Conservation (phyloP, 2,329 filamentous ascomycete genomes). For the Diaporthe humulicola region DNA sequence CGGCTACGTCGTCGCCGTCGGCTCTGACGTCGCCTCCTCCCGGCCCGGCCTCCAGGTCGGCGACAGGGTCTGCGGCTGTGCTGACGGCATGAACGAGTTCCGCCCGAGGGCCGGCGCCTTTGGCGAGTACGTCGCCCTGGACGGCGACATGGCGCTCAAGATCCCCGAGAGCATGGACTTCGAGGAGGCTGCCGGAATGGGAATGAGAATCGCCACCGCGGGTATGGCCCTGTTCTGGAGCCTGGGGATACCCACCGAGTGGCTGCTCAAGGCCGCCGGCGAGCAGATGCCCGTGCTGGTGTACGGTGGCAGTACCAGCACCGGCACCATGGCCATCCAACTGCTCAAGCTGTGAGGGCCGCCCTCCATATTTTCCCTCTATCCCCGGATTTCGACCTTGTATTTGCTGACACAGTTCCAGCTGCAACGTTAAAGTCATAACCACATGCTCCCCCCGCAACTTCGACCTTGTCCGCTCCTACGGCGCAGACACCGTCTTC, state of each 20-base stretch:
- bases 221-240: constrained; percentile 25
- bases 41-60: constrained; percentile 28
- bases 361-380: background rate
- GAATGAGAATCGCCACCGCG: constrained; percentile 2
- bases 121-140: constrained; percentile 7
- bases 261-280: background rate
- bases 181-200: constrained; percentile 20
- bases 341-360: constrained; percentile 19
- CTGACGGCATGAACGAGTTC: constrained; percentile 36
- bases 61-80: constrained; percentile 41
- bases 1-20: constrained; percentile 45
- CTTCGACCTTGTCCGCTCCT: constrained; percentile 55
- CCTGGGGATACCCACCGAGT: constrained; percentile 17
- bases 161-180: constrained; percentile 9
- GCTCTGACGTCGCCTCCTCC: constrained; percentile 34
- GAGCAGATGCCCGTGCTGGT: constrained; percentile 28
- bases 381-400: fast-evolving
- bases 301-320: constrained; percentile 30
- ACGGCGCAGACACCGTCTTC: constrained; percentile 59
- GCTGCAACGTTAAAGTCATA: constrained; percentile 52
- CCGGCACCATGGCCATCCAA: constrained; percentile 33
- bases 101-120: constrained; percentile 26
- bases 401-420: background rate
- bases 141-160: constrained; percentile 16
- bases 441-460: constrained; percentile 58